Conservation (phyloP, 257 asterid species). For the Penstemon eatonii region DNA sequence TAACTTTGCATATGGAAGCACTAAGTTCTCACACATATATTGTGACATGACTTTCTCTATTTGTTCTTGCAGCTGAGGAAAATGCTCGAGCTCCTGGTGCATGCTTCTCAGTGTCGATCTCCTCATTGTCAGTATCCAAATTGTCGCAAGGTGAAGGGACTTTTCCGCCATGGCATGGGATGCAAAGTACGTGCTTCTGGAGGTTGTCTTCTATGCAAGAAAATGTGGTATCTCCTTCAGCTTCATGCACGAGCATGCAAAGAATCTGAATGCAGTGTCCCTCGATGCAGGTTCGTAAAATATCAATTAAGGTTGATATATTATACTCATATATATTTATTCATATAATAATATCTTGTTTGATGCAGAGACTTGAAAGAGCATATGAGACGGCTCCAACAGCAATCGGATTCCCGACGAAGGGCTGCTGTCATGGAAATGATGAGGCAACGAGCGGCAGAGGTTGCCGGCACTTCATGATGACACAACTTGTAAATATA, state of each 20-base stretch:
- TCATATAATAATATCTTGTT: not conserved
- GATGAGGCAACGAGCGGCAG: conserved; percentile 96
- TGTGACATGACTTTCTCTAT: conserved; percentile 24
- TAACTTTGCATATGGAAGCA: not conserved
- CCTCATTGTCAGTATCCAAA: conserved; percentile 74
- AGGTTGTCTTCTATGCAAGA: conserved; percentile 87
- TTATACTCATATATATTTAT: not conserved
- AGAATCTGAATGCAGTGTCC: conserved; percentile 85
- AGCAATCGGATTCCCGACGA: conserved; percentile 66
- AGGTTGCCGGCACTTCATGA: conserved; percentile 71
- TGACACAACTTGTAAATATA: conserved; percentile 35
- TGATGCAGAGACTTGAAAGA: conserved; percentile 59
- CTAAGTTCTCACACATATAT: conserved; percentile 22
- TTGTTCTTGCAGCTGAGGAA: conserved; percentile 71
- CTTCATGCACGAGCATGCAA: conserved; percentile 98
- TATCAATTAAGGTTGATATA: too few relatives aligned
- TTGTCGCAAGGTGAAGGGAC: conserved; percentile 97
- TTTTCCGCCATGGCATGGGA: conserved; percentile 88
- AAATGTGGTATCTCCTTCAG: conserved; percentile 99
- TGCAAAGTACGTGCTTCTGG: conserved; percentile 92
- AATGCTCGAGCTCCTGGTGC: conserved; percentile 98
- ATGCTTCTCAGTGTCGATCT: conserved; percentile 92
- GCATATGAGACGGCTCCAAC: conserved; percentile 62
- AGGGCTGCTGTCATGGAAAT: conserved; percentile 71
- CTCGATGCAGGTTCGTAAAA: conserved; percentile 88